Evolutionary conservation across 2,329 filamentous ascomycete species (phyloP), one percentile per base, ranked within the genome.

Genomic region (Xylaria sp.): DNA sequence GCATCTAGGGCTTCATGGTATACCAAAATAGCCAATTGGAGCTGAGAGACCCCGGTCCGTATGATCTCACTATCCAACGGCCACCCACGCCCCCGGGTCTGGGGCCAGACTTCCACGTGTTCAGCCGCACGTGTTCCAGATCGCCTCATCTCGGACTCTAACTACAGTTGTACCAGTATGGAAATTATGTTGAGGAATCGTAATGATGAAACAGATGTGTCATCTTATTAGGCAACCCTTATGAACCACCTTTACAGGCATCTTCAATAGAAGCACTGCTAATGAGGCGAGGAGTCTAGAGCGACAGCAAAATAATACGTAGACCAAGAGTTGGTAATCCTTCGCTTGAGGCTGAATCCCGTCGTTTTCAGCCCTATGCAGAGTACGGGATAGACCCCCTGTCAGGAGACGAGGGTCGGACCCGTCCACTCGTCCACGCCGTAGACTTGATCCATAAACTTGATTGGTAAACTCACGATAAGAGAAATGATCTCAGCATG

Each of bases 21-120:
- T 38, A 34, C 19, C 20, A 18, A 39, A 18, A 52, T 18, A 48
- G 38, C 49, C 46, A 50, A 52, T 54, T 18, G 43, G 34, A 54
- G 39, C 43, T 44, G 43, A 48, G 19, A 39, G 26, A 53, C 43
- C 52, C 55, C 38, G 11, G 52, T 45, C 13, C 38, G 34, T 11
- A 47, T 48, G 50, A 54, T 52, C 50, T 53, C 39, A 54, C 47
- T 38, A 5, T n/a, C 26, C 7, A 2, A 26, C n/a, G 16, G 40
- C 16, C 7, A 16, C 26, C 41, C 41, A 26, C 40, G 11, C 18
- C 13, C 16, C 20, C 11, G 41, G 42, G 38, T 43, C 46, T 22
- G 19, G 39, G 26, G 55, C 40, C 38, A 22, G 11, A 52, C 16
- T 18, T 8, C 8, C n/a, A 48, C 18, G 6, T 5, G 24, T 22